phyloP scores from a whole-genome alignment of 1,284 basidiomycete species.

The Mrakiaceae sp. region DNA sequence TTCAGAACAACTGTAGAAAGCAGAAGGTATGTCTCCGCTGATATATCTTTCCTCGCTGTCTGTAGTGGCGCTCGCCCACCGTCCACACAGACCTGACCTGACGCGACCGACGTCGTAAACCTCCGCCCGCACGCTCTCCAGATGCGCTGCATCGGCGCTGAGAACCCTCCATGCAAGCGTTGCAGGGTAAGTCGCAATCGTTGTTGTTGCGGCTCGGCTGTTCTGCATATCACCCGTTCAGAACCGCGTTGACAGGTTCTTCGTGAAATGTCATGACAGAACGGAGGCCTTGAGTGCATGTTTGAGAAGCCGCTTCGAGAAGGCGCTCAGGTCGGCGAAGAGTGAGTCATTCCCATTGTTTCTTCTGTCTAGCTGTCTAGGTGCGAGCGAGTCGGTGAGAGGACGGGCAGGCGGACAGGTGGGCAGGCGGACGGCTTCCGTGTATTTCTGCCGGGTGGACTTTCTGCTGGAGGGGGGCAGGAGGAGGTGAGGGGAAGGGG shows the following conservation, averaged over 20 bases:
- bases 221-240: too few relatives aligned
- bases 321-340: constrained; percentile 14
- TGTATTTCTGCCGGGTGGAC: too few relatives aligned
- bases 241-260: too few relatives aligned
- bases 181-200: constrained; percentile 53
- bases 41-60: too few relatives aligned
- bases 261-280: background rate
- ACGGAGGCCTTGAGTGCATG: constrained; percentile 9
- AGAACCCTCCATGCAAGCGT: constrained; percentile 79
- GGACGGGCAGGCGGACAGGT: too few relatives aligned
- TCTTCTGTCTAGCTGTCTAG: background rate
- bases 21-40: constrained; percentile 11
- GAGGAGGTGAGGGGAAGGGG: too few relatives aligned
- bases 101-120: background rate
- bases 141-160: constrained; percentile 57
- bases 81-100: background rate
- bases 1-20: constrained; percentile 15
- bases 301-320: constrained; percentile 15
- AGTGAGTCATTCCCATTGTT: constrained; percentile 1
- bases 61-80: background rate
- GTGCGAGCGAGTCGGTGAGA: too few relatives aligned
- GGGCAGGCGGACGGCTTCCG: too few relatives aligned
- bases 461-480: too few relatives aligned
- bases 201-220: constrained; percentile 29
- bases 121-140: constrained; percentile 8